phyloP scores from a whole-genome alignment of 345 rosid genomes.

The Iberis pinnata region DNA sequence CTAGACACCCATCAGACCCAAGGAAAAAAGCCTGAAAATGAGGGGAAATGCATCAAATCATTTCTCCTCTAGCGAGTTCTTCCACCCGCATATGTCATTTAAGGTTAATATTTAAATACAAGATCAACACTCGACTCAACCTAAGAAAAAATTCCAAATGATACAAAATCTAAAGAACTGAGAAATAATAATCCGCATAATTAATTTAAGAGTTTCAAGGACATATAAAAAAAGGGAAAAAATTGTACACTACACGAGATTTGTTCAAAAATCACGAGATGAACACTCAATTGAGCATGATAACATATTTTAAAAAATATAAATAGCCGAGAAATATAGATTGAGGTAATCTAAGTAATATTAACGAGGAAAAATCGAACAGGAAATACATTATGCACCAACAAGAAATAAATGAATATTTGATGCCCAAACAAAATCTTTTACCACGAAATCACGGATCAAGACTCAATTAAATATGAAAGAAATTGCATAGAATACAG shows the following conservation, averaged over 20 bases:
- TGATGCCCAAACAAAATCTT: neutral
- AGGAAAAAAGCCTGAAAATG: constrained; percentile 4
- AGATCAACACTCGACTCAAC: neutral
- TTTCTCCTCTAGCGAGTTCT: neutral
- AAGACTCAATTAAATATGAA: no score
- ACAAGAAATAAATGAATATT: neutral
- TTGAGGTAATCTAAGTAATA: no score
- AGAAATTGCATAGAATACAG: no score
- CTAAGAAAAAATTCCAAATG: neutral
- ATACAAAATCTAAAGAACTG: neutral
- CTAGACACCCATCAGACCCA: constrained; percentile 3
- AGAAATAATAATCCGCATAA: neutral
- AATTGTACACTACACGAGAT: no score
- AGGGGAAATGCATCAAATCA: neutral
- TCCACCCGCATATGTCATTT: neutral
- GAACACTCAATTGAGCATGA: no score
- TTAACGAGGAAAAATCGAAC: neutral
- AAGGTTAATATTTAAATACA: neutral
- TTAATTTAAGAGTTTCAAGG: neutral
- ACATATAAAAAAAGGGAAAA: no score
- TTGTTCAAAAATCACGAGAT: no score
- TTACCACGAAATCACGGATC: constrained; percentile 5
- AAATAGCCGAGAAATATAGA: no score
- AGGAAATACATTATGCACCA: neutral
- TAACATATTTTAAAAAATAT: no score